Base-by-base conservation (phyloP, 169 alveolate genomes). In the Plasmodium vinckei region DNA sequence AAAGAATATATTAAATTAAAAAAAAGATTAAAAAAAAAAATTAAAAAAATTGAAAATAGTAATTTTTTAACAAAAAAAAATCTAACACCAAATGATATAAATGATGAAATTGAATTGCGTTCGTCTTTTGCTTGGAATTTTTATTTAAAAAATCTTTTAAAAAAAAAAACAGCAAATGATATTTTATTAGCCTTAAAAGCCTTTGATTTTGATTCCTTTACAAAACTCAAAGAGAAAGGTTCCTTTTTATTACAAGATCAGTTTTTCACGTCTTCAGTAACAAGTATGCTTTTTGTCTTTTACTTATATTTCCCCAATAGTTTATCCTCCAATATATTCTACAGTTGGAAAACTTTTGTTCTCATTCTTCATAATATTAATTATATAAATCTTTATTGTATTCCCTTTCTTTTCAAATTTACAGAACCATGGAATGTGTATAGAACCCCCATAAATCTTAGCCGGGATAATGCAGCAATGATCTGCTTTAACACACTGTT, bases 391-490 rank as follows among this genome's bases (percentile, higher is more conserved):
- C 42, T 33, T 33, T 33, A 33, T 33, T 33, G 42, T 68, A 12
- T 19, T 57, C 39, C 15, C 10, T 54, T 39, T 72, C 19, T 17
- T 17, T 10, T 9, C n/a, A 33, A 6, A 9, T 51, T 79, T 59
- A 47, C 49, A 79, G 89, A 12, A 2, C 72, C 84, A 13, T 79
- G 89, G 89, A 79, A 51, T 21, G 73, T 79, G 25, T 53, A 79
- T 59, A 64, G 23, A 51, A 79, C 89, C n/a, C 89, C 89, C 15
- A 33, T 10, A 56, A 79, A 79, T 21, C 82, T 79, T 47, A 79
- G 89, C 54, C 65, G 82, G 44, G 89, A 79, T 21, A 79, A 79
- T 21, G 89, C 89, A 6, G 82, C 89, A 27, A 79, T 79, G 89
- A 56, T 79, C 4, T 65, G 84, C 13, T 79, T 65, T 46, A 79